These are phyloP conservation scores for Pythium guiyangense DNA, from an alignment of 352 stramenopile species.

Conservation along the genomic window DNA sequence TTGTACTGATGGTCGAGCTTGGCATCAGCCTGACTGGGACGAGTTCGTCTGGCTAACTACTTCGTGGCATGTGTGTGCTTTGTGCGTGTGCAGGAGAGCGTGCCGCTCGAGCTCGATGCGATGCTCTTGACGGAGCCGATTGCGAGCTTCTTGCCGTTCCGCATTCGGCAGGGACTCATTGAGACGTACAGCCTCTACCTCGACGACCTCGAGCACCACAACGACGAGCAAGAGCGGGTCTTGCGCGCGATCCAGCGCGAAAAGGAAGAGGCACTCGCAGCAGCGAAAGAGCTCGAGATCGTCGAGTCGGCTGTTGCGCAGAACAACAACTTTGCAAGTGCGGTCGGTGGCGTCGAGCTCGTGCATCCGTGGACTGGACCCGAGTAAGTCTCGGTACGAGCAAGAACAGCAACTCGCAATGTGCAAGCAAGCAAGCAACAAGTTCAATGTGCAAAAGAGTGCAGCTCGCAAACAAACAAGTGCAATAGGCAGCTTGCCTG, in stretches of 20 bases:
- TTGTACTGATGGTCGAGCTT: too few relatives aligned
- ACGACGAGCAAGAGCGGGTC: constrained; percentile 77
- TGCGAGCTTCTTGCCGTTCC: constrained; percentile 73
- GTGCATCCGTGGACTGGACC: background rate
- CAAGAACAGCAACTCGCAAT: background rate
- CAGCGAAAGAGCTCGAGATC: constrained; percentile 11
- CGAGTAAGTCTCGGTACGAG: background rate
- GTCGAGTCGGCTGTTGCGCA: constrained; percentile 4
- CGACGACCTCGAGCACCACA: constrained; percentile 82
- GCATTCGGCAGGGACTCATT: constrained; percentile 83
- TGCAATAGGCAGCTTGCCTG: too few relatives aligned
- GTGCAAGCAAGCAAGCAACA: background rate
- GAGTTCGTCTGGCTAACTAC: background rate
- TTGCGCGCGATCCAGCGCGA: constrained; percentile 73
- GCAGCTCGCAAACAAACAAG: too few relatives aligned
- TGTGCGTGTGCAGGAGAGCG: constrained; percentile 49
- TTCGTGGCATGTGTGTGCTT: too few relatives aligned
- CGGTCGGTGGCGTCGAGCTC: background rate
- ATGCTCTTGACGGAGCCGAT: constrained; percentile 84
- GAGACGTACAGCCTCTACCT: constrained; percentile 87
- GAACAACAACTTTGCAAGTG: constrained; percentile 1
- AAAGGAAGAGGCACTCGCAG: constrained; percentile 24
- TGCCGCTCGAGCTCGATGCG: constrained; percentile 79
- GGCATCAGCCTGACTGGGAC: background rate
- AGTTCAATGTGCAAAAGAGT: background rate